Base-by-base conservation (phyloP, 352 stramenopile genomes). In the Paralagenidium karlingii region DNA sequence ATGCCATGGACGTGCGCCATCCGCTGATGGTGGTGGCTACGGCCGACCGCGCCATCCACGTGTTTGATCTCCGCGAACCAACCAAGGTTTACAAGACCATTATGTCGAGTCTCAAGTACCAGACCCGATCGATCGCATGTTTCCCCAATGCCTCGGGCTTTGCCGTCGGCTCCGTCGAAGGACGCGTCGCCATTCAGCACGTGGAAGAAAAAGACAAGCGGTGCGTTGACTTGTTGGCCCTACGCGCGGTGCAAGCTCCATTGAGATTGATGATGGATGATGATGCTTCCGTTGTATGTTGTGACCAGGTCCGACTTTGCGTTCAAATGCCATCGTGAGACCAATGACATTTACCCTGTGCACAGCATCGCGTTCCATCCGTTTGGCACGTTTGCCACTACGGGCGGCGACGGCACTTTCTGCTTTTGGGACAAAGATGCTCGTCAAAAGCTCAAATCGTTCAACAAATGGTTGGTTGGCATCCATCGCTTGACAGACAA, bases 391-490 rank as follows among this genome's bases (percentile, higher is more conserved):
- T 98, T 98, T 60, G 81, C 92, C 2, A 98, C 95, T 11, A 86
- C 94, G 5, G 95, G 95, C 11, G 71, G 76, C 20, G 94, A 99
- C 55, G 93, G 93, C 34, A 89, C 94, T 28, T 96, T 95, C 47
- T 97, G 92, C 57, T 98, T 98, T 65, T 98, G 95, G 95, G 94
- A 98, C 70, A 98, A 98, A 64, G 92, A 98, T 53, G 95, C 91
- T 15, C 95, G 95, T 24, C 91, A 98, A 60, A 82, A 94, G 45
- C 77, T 99, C 38, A 98, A 98, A 68, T 64, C 60, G 8, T 92
- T 90, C 38, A 56, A 54, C 43, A 91, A 86, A 66, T 68, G 61
- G 68, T 85, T 63, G 24, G 61, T 51, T 30, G 25, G n/a, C 11
- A 7, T 16, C 3, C 16, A 3, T 36, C 7, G 3, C 19, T 36